phyloP scores from a whole-genome alignment of 1,284 basidiomycete genomes.

The Pascua guehoae region DNA sequence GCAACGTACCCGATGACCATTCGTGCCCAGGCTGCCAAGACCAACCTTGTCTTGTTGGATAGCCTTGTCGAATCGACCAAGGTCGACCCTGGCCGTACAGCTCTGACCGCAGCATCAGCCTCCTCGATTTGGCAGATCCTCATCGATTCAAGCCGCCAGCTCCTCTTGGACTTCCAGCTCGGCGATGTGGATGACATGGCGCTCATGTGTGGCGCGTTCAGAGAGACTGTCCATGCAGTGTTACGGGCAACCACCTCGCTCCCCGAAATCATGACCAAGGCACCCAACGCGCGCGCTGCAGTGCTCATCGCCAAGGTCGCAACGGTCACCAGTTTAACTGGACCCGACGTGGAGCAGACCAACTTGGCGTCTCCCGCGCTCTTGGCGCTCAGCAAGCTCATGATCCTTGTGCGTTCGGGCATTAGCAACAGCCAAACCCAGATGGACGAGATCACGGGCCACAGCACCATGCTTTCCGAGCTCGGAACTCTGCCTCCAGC shows the following conservation, averaged over 20 bases:
- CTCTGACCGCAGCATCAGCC: conserved; percentile 10
- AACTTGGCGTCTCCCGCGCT: conserved; percentile 25
- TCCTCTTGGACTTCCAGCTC: conserved; percentile 35
- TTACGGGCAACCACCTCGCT: conserved; percentile 8
- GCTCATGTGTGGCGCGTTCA: conserved; percentile 26
- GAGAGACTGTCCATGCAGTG: conserved; percentile 23
- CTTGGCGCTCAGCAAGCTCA: conserved; percentile 26
- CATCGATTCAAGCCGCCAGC: conserved; percentile 35
- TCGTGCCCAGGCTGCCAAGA: conserved; percentile 25
- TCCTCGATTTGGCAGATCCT: conserved; percentile 32
- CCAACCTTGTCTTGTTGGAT: conserved; percentile 25
- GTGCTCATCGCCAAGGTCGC: conserved; percentile 29
- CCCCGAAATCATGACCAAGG: conserved; percentile 21
- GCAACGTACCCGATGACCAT: conserved; percentile 25
- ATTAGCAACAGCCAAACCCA: conserved; percentile 13
- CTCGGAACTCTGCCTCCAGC: conserved; percentile 28
- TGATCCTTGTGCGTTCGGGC: conserved; percentile 22
- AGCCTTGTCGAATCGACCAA: conserved; percentile 8
- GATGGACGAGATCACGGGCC: conserved; percentile 13
- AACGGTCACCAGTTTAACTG: conserved; percentile 24
- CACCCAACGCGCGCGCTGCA: conserved; percentile 24
- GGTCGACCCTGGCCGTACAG: conserved; percentile 7
- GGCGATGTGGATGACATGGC: conserved; percentile 33
- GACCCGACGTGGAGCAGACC: conserved; percentile 36
- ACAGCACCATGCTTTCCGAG: conserved; percentile 25